Conservation (phyloP, 495 filamentous ascomycete species). For the Aspergillus steynii region DNA sequence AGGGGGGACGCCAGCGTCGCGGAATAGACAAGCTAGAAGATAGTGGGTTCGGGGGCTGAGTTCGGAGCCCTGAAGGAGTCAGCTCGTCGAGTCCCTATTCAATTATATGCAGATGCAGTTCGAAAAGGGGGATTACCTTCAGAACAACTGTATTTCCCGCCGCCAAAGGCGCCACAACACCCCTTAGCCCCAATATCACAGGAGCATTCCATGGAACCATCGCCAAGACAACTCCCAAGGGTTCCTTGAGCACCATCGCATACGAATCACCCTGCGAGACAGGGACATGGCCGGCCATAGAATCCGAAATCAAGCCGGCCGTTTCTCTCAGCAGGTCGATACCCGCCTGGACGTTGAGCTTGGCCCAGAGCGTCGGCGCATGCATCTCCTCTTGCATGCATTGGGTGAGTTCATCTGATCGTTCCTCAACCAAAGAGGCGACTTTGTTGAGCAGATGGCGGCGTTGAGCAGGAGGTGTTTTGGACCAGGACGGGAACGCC, state of each 20-base stretch:
- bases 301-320: conserved; percentile 12
- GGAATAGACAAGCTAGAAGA: conserved; percentile 30
- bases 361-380: conserved; percentile 8
- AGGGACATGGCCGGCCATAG: conserved; percentile 13
- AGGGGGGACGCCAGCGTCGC: conserved; percentile 21
- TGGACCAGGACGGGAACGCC: conserved; percentile 65
- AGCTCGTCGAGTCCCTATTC: neutral
- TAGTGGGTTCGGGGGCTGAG: conserved; percentile 65
- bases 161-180: conserved; percentile 69
- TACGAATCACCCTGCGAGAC: conserved; percentile 6
- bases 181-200: conserved; percentile 56
- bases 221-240: conserved; percentile 70
- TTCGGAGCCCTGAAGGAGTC: conserved; percentile 47
- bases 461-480: conserved; percentile 52
- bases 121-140: conserved; percentile 40
- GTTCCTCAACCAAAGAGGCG: conserved; percentile 25
- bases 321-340: conserved; percentile 18
- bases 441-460: conserved; percentile 63
- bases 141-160: conserved; percentile 69
- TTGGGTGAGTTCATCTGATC: conserved; percentile 5
- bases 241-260: conserved; percentile 58
- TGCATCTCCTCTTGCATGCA: conserved; percentile 13
- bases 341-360: conserved; percentile 6
- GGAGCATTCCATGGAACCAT: conserved; percentile 75
- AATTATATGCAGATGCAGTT: neutral